These are phyloP conservation scores for Apiotrichum laibachii DNA, from an alignment of 1,284 basidiomycete species.

Conservation along the genomic window DNA sequence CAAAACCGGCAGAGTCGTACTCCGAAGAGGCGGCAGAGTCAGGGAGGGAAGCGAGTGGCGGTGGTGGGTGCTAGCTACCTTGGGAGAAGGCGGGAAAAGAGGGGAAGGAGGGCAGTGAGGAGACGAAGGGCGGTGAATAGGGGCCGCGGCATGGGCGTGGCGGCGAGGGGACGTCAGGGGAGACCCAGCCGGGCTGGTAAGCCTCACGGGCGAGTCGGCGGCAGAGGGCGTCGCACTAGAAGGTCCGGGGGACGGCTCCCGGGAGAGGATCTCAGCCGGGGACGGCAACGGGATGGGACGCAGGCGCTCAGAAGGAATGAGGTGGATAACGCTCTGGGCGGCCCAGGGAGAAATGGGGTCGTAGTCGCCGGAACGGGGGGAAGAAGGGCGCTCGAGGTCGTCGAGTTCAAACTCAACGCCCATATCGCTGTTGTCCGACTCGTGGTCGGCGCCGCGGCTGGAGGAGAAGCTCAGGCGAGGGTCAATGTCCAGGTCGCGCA, in stretches of 20 bases:
- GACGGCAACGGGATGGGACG: constrained; percentile 4
- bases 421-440: neutral
- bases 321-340: constrained; percentile 1
- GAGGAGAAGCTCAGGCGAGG: neutral
- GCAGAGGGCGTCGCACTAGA: neutral
- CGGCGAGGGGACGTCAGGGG: neutral
- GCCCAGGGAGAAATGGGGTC: neutral
- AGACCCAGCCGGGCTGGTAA: neutral
- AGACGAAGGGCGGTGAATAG: neutral
- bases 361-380: neutral
- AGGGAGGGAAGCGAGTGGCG: neutral
- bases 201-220: neutral
- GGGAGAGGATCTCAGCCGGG: neutral
- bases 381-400: neutral
- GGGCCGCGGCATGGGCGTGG: neutral
- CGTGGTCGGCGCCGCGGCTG: neutral
- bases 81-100: constrained; percentile 1
- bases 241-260: neutral
- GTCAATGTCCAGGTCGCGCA: neutral
- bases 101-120: constrained; percentile 1
- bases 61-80: too few relatives aligned
- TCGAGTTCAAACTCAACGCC: neutral
- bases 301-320: constrained; percentile 1
- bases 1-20: neutral
- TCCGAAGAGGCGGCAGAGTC: neutral